Evolutionary conservation across 2,329 filamentous ascomycete genomes (phyloP), one percentile per base, ranked within the genome.

Genomic region (Didymella pomorum): DNA sequence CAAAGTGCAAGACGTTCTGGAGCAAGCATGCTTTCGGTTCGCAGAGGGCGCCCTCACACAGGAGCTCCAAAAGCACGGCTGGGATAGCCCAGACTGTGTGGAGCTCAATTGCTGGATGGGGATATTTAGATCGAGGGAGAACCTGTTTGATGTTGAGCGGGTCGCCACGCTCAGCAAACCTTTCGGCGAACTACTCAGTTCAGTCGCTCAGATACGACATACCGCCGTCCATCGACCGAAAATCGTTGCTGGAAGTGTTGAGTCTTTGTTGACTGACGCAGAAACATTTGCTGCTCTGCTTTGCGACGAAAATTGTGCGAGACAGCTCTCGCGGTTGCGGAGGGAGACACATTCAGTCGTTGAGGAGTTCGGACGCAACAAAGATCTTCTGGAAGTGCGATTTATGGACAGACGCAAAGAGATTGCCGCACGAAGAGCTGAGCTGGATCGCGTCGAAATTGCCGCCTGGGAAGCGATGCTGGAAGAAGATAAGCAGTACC

Each of bases 311-410:
- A 21, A 3, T 4, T 42, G 26, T 18, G 25, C 33, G 11, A 37
- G 21, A 37, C 50, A 53, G 25, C 26, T 45, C 3, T 37, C 41
- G 3, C 41, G 29, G 14, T 14, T 53, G n/a, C 50, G 41, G 28
- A 39, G 43, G 7, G 29, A 53, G n/a, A 53, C 50, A 3, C 50
- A 37, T n/a, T 43, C 37, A 9, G 41, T 44, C 28, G n/a, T 45
- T 5, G 50, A 37, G 44, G 50, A 53, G 10, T 37, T 53, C 16
- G 50, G 43, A 29, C 41, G 50, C 10, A 53, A 53, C 18, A 45
- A 53, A 21, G 50, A 53, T 18, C 25, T 53, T 4, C 37, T 53
- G 29, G 41, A 53, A 28, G 7, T 11, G 14, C 28, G 29, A 18
- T 39, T 37, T 20, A 21, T 46, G 29, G 50, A 46, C 11, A 53